Base-by-base conservation (phyloP, 108 stramenopile species). In the Chaetoceros tenuissimus region DNA sequence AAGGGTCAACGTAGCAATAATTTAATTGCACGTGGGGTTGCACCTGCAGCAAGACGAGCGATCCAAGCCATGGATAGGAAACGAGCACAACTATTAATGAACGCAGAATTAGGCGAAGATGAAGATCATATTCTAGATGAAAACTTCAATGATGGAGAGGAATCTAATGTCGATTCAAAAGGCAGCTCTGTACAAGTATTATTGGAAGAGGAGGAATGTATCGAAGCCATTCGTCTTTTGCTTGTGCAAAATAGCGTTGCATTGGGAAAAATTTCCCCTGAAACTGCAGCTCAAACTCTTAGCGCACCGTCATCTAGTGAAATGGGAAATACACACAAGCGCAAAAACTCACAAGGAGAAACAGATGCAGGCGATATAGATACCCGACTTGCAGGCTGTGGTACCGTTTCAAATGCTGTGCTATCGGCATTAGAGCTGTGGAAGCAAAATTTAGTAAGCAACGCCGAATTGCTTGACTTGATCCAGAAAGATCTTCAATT, bases 331-430 rank as follows among this genome's bases (percentile, higher is more conserved):
- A 40, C 34, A 10, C 13, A 5, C 8, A 10, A 5, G 5, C 8
- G 13, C 34, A 43, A 40, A 13, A 30, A 57, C 30, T 34, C 30
- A 43, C 5, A 40, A 5, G 13, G 13, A 5, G 74, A 82, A 44
- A 84, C 88, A 31, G 86, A 94, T 67, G 87, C 87, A 18, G 92
- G 92, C 1, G 81, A 83, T 46, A 67, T 94, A 22, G 92, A 94
- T 59, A 53, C 73, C 7, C 68, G 92, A 18, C 59, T 94, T 27
- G 79, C 73, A 29, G 92, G 92, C 25, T 89, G 92, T 60, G 92
- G 92, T 5, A 59, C 64, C 20, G 63, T 94, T 31, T 86, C 92
- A 31, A 73, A 83, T 2, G 86, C 87, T 34, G 75, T 94, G 31
- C 48, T 85, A 3, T 80, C 84, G 24, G 92, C 92, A n/a, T 48